phyloP scores from a whole-genome alignment of 805 yeast species.

The Cyberlindnera misumaiensis region DNA sequence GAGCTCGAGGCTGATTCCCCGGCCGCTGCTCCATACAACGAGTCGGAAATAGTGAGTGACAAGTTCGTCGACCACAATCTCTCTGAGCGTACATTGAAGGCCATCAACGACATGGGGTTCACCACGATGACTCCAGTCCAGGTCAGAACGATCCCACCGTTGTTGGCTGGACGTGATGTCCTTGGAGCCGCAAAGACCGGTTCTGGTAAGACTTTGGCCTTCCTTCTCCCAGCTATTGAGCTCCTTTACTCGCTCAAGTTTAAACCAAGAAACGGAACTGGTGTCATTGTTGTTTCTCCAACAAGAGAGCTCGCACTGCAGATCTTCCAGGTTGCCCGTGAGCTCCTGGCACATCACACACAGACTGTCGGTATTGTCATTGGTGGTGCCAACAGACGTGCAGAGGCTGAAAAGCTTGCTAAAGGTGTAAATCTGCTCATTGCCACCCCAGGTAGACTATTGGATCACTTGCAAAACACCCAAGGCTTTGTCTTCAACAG shows the following conservation, averaged over 20 bases:
- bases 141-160: slow-evolving; percentile 92
- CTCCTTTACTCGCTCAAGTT: slow-evolving; percentile 82
- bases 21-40: slow-evolving; percentile 7
- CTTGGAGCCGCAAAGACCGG: slow-evolving; percentile 99
- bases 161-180: slow-evolving; percentile 94
- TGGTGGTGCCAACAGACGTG: slow-evolving; percentile 97
- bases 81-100: slow-evolving; percentile 76
- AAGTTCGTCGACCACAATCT: slow-evolving; percentile 48
- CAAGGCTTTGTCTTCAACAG: slow-evolving; percentile 91
- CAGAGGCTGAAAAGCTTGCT: slow-evolving; percentile 88
- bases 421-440: slow-evolving; percentile 92
- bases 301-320: slow-evolving; percentile 97
- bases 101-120: slow-evolving; percentile 86
- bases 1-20: slow-evolving; percentile 15
- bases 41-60: slow-evolving; percentile 19
- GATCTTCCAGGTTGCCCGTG: slow-evolving; percentile 96
- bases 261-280: slow-evolving; percentile 98
- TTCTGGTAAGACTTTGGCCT: slow-evolving; percentile 96
- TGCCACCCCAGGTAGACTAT: slow-evolving; percentile 96
- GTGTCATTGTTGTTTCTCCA: slow-evolving; percentile 92
- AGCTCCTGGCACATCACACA: slow-evolving; percentile 72
- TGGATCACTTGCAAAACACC: slow-evolving; percentile 96
- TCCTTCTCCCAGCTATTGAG: slow-evolving; percentile 92
- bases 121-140: slow-evolving; percentile 90
- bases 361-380: slow-evolving; percentile 96